These are phyloP conservation scores for Acanthamoeba healyi DNA, from an alignment of 208 protist genomes.

Conservation along the genomic window DNA sequence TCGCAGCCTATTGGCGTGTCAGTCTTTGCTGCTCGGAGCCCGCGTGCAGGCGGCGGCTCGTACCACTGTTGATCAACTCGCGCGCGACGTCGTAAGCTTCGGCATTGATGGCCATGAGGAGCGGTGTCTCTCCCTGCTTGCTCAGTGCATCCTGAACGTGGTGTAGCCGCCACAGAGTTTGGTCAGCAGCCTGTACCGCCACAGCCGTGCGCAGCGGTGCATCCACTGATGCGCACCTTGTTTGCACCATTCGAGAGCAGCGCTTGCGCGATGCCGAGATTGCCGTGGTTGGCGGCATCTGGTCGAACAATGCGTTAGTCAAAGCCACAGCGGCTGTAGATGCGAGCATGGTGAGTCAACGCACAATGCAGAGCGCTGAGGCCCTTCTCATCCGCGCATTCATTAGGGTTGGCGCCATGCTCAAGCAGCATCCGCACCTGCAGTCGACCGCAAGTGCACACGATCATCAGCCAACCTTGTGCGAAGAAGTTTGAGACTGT, in stretches of 20 bases:
- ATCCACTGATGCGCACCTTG: neutral
- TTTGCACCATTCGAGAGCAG: neutral
- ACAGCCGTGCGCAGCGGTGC: too few relatives aligned
- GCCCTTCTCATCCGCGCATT: neutral
- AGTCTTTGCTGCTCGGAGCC: neutral
- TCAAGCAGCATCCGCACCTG: slow-evolving; percentile 8
- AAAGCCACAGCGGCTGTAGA: too few relatives aligned
- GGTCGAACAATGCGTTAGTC: too few relatives aligned
- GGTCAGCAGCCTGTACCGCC: too few relatives aligned
- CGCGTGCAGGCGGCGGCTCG: neutral
- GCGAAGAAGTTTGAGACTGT: too few relatives aligned
- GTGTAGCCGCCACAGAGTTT: too few relatives aligned
- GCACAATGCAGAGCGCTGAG: slow-evolving; percentile 8
- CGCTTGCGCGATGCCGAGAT: neutral
- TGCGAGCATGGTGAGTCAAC: neutral
- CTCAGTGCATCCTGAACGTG: neutral
- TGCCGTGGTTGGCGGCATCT: neutral
- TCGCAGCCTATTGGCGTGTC: slow-evolving; percentile 2
- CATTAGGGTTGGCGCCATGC: neutral
- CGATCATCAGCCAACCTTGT: too few relatives aligned
- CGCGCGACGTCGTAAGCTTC: neutral
- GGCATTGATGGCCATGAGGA: slow-evolving; percentile 15
- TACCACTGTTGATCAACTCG: slow-evolving; percentile 42
- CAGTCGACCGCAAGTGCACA: too few relatives aligned
- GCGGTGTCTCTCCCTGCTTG: neutral